These are phyloP conservation scores for Suillus cothurnatus DNA, from an alignment of 768 basidiomycete species.

Conservation along the genomic window DNA sequence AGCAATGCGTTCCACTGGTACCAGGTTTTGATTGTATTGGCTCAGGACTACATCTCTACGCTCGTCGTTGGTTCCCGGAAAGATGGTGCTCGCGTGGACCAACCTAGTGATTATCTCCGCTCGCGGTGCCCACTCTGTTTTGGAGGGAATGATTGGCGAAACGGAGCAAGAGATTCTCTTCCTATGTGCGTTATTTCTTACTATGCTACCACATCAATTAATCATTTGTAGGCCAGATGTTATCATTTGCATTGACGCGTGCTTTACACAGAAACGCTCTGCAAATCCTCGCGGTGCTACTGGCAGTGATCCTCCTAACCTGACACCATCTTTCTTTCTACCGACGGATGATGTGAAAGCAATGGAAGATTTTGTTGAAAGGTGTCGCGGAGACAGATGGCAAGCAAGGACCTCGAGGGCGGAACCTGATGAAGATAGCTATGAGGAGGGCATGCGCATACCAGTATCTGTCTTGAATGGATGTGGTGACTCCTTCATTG, in stretches of 20 bases:
- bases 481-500: too few species aligned
- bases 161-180: not conserved
- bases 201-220: not conserved
- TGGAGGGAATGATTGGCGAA: conserved; percentile 9
- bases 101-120: conserved; percentile 24
- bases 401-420: too few species aligned
- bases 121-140: conserved; percentile 32
- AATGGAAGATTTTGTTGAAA: too few species aligned
- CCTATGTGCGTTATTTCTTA: not conserved
- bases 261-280: conserved; percentile 35
- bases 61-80: conserved; percentile 1
- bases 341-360: too few species aligned
- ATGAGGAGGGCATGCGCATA: too few species aligned
- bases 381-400: too few species aligned
- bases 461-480: too few species aligned
- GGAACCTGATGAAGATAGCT: too few species aligned
- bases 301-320: too few species aligned
- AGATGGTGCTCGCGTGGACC: not conserved
- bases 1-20: conserved; percentile 32
- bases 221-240: conserved; percentile 22
- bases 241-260: conserved; percentile 36
- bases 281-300: too few species aligned
- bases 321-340: too few species aligned
- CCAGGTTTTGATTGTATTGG: conserved; percentile 17
- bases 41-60: conserved; percentile 14